Base-by-base conservation (phyloP, 768 basidiomycete species). In the Suillus lakei region DNA sequence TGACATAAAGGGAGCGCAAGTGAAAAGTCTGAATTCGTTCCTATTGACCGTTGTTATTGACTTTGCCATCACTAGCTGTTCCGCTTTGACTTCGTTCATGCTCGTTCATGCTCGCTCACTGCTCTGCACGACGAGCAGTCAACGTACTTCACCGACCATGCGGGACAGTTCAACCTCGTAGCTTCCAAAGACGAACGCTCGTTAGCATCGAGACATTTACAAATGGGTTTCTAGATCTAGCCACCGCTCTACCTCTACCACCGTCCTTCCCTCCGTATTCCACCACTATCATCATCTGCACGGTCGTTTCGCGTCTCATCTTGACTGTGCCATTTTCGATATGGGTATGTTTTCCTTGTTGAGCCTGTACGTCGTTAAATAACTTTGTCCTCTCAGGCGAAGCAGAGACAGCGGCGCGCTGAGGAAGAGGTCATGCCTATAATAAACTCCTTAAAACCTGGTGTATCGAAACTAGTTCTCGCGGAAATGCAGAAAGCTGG, bases 221-320 rank as follows among this genome's bases (percentile, higher is more conserved):
- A 41, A 82, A 92, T 71, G 88, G 86, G 12, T 93, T 93, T 71
- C 81, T 93, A 16, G 92, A 94, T 81, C 78, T 93, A 58, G 89
- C 92, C 28, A 72, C 86, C 43, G 91, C 90, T 4, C 79, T 93
- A n/a, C 92, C 92, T 2, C 80, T 86, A 68, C 91, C 93, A 28
- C 81, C 88, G 1, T 84, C 83, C 12, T 81, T 87, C 67, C 92
- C 93, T 0, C 77, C 87, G 0, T 94, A 94, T 76, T 85, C 93
- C 7, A 84, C 87, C 2, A 88, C 91, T 2, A 92, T 95, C 65
- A 88, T 94, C 60, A 72, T 93, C 4, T 81, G 87, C 63, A 89
- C 92, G 3, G 72, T 91, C 44, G 72, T 84, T 16, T 82, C 86
- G 46, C 87, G 93, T 70, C 78, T 89, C 34, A 81, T 81, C 2